phyloP scores from a whole-genome alignment of 768 basidiomycete genomes.

The Leucosporidium yakuticum region DNA sequence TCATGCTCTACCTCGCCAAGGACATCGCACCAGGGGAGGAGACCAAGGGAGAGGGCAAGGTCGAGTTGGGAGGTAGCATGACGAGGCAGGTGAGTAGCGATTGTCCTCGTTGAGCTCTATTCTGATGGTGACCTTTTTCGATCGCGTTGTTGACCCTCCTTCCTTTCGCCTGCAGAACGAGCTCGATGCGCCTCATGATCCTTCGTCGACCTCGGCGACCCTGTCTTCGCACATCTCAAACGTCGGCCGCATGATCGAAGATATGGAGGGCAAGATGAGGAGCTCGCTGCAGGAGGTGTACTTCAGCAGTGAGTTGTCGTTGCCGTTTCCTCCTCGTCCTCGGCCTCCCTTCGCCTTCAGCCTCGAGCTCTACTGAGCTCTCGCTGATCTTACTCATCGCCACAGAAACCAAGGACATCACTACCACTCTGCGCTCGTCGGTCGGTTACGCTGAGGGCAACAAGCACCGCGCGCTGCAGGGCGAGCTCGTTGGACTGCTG shows the following conservation, averaged over 20 bases:
- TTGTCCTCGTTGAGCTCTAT: not conserved
- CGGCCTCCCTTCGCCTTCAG: too few relatives aligned
- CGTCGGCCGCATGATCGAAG: conserved; percentile 92
- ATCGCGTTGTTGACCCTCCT: conserved; percentile 39
- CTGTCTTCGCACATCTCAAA: conserved; percentile 75
- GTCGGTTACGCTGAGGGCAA: conserved; percentile 77
- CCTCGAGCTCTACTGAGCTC: not conserved
- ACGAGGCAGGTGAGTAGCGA: conserved; percentile 72
- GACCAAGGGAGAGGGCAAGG: conserved; percentile 58
- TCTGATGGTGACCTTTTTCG: not conserved
- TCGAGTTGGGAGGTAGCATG: conserved; percentile 90
- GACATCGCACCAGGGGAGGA: conserved; percentile 44
- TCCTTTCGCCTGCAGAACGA: conserved; percentile 51
- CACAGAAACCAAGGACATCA: conserved; percentile 82
- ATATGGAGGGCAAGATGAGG: conserved; percentile 99
- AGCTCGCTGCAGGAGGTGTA: conserved; percentile 65
- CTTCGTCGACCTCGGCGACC: conserved; percentile 16
- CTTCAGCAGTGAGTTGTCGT: conserved; percentile 32
- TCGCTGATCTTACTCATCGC: not conserved
- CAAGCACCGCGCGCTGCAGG: conserved; percentile 77
- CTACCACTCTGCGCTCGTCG: conserved; percentile 81
- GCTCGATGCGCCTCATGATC: conserved; percentile 38
- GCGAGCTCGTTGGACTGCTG: conserved; percentile 56
- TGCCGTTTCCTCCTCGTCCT: not conserved
- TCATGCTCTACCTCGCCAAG: conserved; percentile 80